These are phyloP conservation scores for Fusarium liriodendri DNA, from an alignment of 2,329 filamentous ascomycete genomes.

Conservation along the genomic window DNA sequence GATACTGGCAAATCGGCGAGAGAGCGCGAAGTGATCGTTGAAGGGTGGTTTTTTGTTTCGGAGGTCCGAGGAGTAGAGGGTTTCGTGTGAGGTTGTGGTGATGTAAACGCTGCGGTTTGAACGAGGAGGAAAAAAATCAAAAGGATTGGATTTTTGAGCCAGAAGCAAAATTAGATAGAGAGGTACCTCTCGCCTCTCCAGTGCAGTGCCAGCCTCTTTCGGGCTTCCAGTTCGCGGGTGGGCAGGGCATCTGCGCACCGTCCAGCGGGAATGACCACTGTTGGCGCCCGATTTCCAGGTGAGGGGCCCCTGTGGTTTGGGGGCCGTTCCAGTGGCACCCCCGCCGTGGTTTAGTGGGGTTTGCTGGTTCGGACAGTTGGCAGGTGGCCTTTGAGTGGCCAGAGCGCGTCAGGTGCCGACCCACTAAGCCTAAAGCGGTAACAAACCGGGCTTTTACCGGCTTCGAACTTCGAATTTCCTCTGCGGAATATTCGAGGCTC, in stretches of 20 bases:
- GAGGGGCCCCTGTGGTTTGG: conserved; percentile 4
- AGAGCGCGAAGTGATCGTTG: conserved; percentile 32
- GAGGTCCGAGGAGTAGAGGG: conserved; percentile 30
- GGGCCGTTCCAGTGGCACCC: conserved; percentile 3
- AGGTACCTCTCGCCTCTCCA: conserved; percentile 29
- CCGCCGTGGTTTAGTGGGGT: conserved; percentile 35
- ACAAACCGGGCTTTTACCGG: conserved; percentile 47
- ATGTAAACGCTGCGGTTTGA: conserved; percentile 44
- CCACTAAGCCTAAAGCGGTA: conserved; percentile 34
- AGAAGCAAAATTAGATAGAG: conserved; percentile 48
- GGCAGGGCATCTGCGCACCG: background rate
- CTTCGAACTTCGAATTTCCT: conserved; percentile 25
- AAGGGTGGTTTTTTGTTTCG: conserved; percentile 25
- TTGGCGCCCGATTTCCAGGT: conserved; percentile 13
- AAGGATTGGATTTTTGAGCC: conserved; percentile 46
- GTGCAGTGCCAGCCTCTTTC: conserved; percentile 9
- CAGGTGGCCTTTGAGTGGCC: conserved; percentile 25
- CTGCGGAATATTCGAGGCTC: conserved; percentile 15
- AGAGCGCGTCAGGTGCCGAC: conserved; percentile 9
- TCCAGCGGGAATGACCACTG: conserved; percentile 31
- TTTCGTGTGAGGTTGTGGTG: conserved; percentile 45
- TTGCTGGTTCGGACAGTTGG: background rate
- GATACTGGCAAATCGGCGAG: conserved; percentile 33
- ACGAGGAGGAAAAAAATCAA: conserved; percentile 47
- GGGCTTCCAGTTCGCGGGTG: conserved; percentile 17